Base-by-base conservation (phyloP, 441 rosid species). In the Erodium trifolium region DNA sequence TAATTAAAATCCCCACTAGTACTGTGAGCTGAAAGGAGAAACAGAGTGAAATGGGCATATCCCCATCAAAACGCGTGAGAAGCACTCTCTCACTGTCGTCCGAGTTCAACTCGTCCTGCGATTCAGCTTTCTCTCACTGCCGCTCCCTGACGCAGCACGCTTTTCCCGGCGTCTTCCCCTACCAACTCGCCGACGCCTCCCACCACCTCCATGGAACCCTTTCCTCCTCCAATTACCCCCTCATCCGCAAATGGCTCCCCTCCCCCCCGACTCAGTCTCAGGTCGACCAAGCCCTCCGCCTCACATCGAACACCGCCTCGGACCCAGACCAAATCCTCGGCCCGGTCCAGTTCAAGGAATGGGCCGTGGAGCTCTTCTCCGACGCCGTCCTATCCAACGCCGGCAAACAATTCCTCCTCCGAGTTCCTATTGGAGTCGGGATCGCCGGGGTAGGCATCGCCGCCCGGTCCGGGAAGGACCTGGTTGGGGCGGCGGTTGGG, bases 181-280 rank as follows among this genome's bases (percentile, higher is more conserved):
- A 89, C 82, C 97, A 93, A 72, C 96, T 93, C 71, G 67, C 72
- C 47, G 68, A 89, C 29, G 96, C 98, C 78, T 81, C 91, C 71
- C 65, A 72, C 2, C 82, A 83, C 71, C 84, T 91, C 83, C 88
- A 89, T 75, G 75, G 79, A 72, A 57, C 78, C 68, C 83, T 85
- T 63, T 73, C 82, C 63, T 34, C 72, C 71, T 18, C 80, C 71
- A 23, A 68, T 0, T 75, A 65, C 66, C 84, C 87, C n/a, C 79
- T 85, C 37, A 64, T 88, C 79, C 68, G 75, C 80, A 74, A 73
- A 17, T 89, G 96, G 96, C 79, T 88, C 53, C 81, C 94, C 4
- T 71, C 79, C 60, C 90, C 97, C 9, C 98, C 98, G 18, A 66
- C 80, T 64, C 91, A 80, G 57, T 43, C 81, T 53, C 93, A 84